A percentile compares a stretch with the other conserved stretches of the same genome.
These are phyloP conservation scores for Pyrus hybrid DNA, from an alignment of 331 rosid species.

Conservation along the genomic window DNA sequence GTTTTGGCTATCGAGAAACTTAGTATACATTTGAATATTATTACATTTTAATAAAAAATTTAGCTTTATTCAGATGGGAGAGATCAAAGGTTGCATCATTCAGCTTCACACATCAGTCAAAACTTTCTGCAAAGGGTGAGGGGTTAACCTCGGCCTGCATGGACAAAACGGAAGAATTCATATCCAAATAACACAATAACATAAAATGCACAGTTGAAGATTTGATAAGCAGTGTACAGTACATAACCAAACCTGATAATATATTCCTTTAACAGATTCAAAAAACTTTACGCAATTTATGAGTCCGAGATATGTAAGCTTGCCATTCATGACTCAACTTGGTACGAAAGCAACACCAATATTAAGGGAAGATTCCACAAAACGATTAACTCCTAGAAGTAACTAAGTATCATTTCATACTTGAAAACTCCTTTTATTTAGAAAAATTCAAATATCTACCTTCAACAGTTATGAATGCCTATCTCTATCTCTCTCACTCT, in stretches of 20 bases:
- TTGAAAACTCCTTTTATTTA: too few species aligned
- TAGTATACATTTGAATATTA: not conserved
- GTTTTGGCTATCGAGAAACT: not conserved
- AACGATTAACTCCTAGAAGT: not conserved
- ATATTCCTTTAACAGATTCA: conserved; percentile 80
- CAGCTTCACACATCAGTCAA: too few species aligned
- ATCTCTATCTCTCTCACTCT: too few species aligned
- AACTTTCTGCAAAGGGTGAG: conserved; percentile 92
- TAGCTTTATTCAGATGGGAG: too few species aligned
- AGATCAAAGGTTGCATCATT: not conserved
- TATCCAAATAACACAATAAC: not conserved
- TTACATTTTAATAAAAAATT: not conserved
- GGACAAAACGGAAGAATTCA: conserved; percentile 9
- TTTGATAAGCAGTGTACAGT: not conserved
- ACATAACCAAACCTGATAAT: conserved; percentile 58
- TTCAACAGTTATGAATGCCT: conserved; percentile 56
- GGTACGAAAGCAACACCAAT: not conserved
- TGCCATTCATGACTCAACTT: conserved; percentile 95
- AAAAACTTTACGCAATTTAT: conserved; percentile 72
- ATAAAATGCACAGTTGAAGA: not conserved
- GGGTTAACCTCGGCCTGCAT: conserved; percentile 75
- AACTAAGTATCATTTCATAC: not conserved
- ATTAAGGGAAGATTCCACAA: not conserved
- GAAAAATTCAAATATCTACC: conserved; percentile 31
- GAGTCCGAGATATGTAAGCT: conserved; percentile 69